A percentile compares a stretch with the other conserved stretches of the same genome.
These are phyloP conservation scores for Ustilago loliicola DNA, from an alignment of 1,284 basidiomycete genomes.

Conservation along the genomic window DNA sequence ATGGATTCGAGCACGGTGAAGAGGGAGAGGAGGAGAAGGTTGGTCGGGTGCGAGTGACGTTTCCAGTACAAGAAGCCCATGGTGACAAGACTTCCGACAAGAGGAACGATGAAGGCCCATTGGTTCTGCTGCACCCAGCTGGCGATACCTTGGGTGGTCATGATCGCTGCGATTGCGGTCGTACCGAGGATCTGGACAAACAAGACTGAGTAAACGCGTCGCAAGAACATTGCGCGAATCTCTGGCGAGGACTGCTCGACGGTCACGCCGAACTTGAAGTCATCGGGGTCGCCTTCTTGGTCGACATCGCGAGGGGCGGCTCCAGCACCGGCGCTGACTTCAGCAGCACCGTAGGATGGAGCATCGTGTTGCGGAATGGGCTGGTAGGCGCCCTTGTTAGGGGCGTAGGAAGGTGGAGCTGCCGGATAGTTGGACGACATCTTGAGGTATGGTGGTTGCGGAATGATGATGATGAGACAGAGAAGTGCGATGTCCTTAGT, in stretches of 20 bases:
- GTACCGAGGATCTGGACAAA: conserved; percentile 67
- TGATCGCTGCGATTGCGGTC: conserved; percentile 55
- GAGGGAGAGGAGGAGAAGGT: conserved; percentile 81
- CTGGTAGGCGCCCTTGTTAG: conserved; percentile 40
- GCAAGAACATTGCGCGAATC: conserved; percentile 65
- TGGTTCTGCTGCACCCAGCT: conserved; percentile 61
- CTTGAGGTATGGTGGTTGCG: background rate
- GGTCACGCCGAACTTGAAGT: conserved; percentile 68
- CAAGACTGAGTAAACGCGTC: conserved; percentile 63
- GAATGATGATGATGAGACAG: background rate
- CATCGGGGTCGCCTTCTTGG: conserved; percentile 63
- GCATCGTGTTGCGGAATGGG: conserved; percentile 40
- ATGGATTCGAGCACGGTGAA: conserved; percentile 63
- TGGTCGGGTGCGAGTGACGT: conserved; percentile 84
- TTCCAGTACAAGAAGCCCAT: conserved; percentile 87
- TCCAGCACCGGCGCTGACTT: conserved; percentile 18
- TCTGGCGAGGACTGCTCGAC: conserved; percentile 67
- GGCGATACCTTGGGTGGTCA: conserved; percentile 49
- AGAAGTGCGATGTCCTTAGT: background rate
- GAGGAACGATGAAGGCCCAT: conserved; percentile 73
- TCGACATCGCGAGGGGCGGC: conserved; percentile 42
- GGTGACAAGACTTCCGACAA: conserved; percentile 81
- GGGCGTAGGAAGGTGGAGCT: conserved; percentile 39
- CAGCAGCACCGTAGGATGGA: conserved; percentile 41
- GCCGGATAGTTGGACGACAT: conserved; percentile 39